Percentiles rank a stretch among this genome's conserved stretches.
Conservation (phyloP, 2,329 filamentous ascomycete genomes). For the Ilyonectria destructans region DNA sequence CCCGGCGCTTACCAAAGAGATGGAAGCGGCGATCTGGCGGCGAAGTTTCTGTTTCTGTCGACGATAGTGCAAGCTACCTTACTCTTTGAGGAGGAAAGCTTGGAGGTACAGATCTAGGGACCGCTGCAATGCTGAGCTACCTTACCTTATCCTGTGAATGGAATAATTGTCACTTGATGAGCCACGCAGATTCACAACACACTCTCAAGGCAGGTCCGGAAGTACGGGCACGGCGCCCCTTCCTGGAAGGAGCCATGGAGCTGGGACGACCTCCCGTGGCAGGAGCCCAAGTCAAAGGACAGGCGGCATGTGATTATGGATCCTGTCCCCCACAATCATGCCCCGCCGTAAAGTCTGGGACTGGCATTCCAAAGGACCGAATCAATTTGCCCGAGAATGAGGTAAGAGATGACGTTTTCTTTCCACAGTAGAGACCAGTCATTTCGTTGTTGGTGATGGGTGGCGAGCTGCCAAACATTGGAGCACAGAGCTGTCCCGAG, state of each 20-base stretch:
- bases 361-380: background rate
- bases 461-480: too few species aligned
- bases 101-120: background rate
- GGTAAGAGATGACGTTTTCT: background rate
- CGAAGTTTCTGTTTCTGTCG: constrained; percentile 5
- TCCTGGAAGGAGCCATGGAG: constrained; percentile 41
- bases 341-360: constrained; percentile 4
- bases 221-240: constrained; percentile 17
- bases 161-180: background rate
- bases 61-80: background rate
- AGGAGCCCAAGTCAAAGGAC: background rate
- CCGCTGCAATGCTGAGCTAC: background rate
- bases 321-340: constrained; percentile 26
- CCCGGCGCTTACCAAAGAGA: constrained; percentile 16
- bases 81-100: background rate
- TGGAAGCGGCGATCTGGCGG: constrained; percentile 14
- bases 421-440: background rate
- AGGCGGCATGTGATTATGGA: constrained; percentile 44
- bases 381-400: constrained; percentile 6
- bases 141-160: background rate
- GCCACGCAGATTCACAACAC: background rate
- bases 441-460: too few species aligned
- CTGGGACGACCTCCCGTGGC: constrained; percentile 10
- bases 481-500: too few species aligned
- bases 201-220: constrained; percentile 24